Evolutionary conservation across 2,329 filamentous ascomycete species (phyloP).

Genomic region (Onygenales sp.): DNA sequence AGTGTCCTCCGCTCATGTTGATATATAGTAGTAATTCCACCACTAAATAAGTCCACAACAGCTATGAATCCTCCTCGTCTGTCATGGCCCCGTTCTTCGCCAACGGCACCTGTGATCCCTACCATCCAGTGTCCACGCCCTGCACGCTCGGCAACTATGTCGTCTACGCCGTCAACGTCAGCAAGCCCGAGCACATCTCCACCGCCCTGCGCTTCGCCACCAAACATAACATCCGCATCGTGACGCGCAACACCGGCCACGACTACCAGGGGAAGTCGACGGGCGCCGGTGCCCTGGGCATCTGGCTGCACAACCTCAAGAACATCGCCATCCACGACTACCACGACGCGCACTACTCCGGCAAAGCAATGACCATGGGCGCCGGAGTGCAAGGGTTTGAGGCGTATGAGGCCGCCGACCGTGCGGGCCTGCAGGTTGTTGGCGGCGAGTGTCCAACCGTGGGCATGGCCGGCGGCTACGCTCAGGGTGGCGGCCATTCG

Average conservation of each 20-base stretch:
- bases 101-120: too few species aligned
- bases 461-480: conserved; percentile 50
- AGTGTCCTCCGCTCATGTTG: too few species aligned
- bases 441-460: conserved; percentile 48
- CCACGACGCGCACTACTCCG: conserved; percentile 35
- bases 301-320: conserved; percentile 26
- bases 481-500: conserved; percentile 51
- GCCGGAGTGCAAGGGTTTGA: conserved; percentile 46
- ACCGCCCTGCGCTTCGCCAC: conserved; percentile 31
- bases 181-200: conserved; percentile 14
- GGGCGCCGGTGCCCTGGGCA: conserved; percentile 40
- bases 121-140: too few species aligned
- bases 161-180: conserved; percentile 26
- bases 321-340: conserved; percentile 22
- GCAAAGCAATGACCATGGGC: conserved; percentile 45
- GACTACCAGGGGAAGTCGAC: conserved; percentile 46
- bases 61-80: too few species aligned
- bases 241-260: conserved; percentile 36
- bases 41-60: too few species aligned
- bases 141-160: conserved; percentile 19
- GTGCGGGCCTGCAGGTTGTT: conserved; percentile 41
- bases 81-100: too few species aligned
- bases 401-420: conserved; percentile 38
- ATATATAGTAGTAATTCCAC: too few species aligned
- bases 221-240: conserved; percentile 41